Base-by-base conservation (phyloP, 176 grass and related monocot species). In the Guadua angustifolia region DNA sequence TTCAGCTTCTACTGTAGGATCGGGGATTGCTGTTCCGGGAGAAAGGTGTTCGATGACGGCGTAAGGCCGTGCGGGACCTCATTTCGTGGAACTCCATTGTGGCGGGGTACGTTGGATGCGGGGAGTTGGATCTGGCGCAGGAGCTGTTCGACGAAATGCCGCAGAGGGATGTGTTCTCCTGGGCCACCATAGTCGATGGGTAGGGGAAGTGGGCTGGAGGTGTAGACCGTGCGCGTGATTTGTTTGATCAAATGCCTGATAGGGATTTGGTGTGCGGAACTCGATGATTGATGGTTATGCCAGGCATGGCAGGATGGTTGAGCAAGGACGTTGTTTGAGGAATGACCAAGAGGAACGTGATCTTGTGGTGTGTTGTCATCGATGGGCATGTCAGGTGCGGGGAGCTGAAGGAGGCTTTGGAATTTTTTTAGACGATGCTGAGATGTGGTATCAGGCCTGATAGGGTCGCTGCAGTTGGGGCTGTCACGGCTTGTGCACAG, bases 41-140 rank as follows among this genome's bases (percentile, higher is more conserved):
- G 87, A 69, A 94, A 78, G 85, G 82, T 94, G 82, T 92, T 94
- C 70, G 87, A 92, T 18, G 82, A 79, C 13, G 63, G 42, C 9
- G 62, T n/a, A n/a, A n/a, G n/a, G n/a, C n/a, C n/a, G n/a, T n/a
- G 24, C 88, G 66, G 39, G 82, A 94, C 81, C 81, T 90, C 82
- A 75, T 92, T 5, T 90, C 89, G 2, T 94, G 93, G 93, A 94
- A 94, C 82, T 92, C 87, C 1, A 89, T 94, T 64, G 77, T 94
- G 4, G 62, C 93, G 9, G 90, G 90, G 13, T 90, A 94, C 56
- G 88, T 92, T 5, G 80, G 18, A 1, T 83, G 82, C 10, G 87
- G 85, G 14, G 51, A 92, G 45, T 46, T 83, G 26, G 78, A 22
- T 2, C 68, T 83, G 24, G 93, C 93, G 4, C 87, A 89, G 82